These are phyloP conservation scores for Pholiota molesta DNA, from an alignment of 768 basidiomycete species.

Conservation along the genomic window DNA sequence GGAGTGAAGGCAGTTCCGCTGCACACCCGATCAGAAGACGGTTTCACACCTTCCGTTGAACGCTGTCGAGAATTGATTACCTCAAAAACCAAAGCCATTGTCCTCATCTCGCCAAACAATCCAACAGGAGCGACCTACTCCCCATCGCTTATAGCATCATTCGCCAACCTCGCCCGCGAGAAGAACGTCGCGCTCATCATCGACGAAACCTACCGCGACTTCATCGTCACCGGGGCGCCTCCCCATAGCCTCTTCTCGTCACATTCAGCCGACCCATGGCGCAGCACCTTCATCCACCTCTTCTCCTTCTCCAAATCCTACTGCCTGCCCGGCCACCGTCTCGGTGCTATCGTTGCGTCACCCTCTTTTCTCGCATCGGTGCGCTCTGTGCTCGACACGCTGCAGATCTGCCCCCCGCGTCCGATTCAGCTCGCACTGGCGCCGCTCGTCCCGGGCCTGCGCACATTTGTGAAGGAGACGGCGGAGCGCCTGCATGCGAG, in stretches of 20 bases:
- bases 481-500: slow-evolving; percentile 53
- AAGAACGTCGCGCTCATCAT: slow-evolving; percentile 66
- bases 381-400: slow-evolving; percentile 67
- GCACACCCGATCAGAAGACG: slow-evolving; percentile 47
- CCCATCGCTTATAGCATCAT: slow-evolving; percentile 54
- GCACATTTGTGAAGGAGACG: slow-evolving; percentile 52
- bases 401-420: slow-evolving; percentile 81
- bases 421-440: slow-evolving; percentile 70
- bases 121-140: slow-evolving; percentile 79
- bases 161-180: slow-evolving; percentile 58
- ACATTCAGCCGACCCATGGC: slow-evolving; percentile 53
- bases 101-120: slow-evolving; percentile 79
- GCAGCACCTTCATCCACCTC: slow-evolving; percentile 63
- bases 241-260: slow-evolving; percentile 61
- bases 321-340: slow-evolving; percentile 79
- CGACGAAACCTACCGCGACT: slow-evolving; percentile 92
- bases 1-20: slow-evolving; percentile 62
- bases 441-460: slow-evolving; percentile 53
- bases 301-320: slow-evolving; percentile 86
- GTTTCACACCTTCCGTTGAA: slow-evolving; percentile 62
- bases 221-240: slow-evolving; percentile 49
- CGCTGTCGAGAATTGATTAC: slow-evolving; percentile 57
- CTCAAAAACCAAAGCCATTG: slow-evolving; percentile 64
- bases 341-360: slow-evolving; percentile 72
- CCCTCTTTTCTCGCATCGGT: slow-evolving; percentile 50